Percentiles rank a stretch among this genome's conserved stretches.
These are phyloP conservation scores for Leccinum olivaceoglutinosum DNA, from an alignment of 1,284 basidiomycete species.

Conservation along the genomic window DNA sequence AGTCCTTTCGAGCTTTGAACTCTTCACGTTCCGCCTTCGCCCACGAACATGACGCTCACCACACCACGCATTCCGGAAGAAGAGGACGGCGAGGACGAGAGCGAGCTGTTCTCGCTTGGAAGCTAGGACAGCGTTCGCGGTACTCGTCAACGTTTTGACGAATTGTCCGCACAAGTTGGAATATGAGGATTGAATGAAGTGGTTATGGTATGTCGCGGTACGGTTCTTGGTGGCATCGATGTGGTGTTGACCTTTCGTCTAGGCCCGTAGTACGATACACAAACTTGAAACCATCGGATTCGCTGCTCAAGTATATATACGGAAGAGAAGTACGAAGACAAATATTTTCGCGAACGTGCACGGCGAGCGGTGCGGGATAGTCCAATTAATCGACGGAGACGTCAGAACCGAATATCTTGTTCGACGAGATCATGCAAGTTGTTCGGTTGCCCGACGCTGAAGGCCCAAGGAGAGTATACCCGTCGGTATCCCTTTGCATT, in stretches of 20 bases:
- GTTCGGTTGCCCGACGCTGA: conserved; percentile 38
- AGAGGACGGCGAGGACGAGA: conserved; percentile 43
- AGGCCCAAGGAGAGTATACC: conserved; percentile 25
- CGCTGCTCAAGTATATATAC: no score
- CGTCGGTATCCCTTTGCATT: conserved; percentile 40
- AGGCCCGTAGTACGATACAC: no score
- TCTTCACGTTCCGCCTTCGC: conserved; percentile 10
- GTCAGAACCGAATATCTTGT: conserved; percentile 45
- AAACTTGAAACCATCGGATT: no score
- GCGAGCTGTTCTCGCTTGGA: conserved; percentile 64
- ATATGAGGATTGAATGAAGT: conserved; percentile 78
- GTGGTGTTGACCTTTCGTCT: no score
- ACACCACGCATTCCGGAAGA: conserved; percentile 34
- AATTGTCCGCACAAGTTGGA: conserved; percentile 76
- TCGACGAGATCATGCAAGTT: conserved; percentile 51
- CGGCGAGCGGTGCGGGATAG: no score
- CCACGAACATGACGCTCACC: conserved; percentile 6
- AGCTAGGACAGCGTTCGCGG: conserved; percentile 71
- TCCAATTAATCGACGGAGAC: conserved; percentile 35
- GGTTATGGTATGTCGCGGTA: conserved; percentile 59
- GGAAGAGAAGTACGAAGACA: no score
- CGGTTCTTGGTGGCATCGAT: conserved; percentile 2
- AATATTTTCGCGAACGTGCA: no score
- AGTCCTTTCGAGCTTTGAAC: no score
- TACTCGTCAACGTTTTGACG: conserved; percentile 75